Conservation (phyloP, 2,329 filamentous ascomycete genomes). For the Fulvia fulva region DNA sequence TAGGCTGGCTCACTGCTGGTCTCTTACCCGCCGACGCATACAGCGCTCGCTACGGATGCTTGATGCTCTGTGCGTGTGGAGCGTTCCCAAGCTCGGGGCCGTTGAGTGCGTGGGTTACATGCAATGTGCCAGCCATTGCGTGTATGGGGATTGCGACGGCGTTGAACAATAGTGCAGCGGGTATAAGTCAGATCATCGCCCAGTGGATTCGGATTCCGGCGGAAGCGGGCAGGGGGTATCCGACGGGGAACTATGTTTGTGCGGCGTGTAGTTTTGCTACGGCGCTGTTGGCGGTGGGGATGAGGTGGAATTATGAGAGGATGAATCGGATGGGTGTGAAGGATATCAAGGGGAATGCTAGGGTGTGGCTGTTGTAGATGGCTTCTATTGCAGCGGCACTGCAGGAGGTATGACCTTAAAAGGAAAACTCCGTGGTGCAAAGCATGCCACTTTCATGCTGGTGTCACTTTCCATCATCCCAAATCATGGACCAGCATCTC, state of each 20-base stretch:
- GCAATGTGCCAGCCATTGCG: conserved; percentile 36
- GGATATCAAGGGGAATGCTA: conserved; percentile 25
- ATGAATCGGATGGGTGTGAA: conserved; percentile 24
- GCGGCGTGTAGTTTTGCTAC: conserved; percentile 37
- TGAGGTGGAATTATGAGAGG: conserved; percentile 30
- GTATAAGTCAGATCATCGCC: conserved; percentile 38
- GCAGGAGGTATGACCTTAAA: too few species aligned
- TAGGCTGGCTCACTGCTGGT: conserved; percentile 26
- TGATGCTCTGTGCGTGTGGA: conserved; percentile 37
- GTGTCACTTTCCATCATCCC: too few species aligned
- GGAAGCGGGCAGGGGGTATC: conserved; percentile 33
- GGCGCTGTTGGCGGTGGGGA: conserved; percentile 22
- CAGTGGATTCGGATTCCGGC: conserved; percentile 40
- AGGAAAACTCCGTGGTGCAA: not conserved
- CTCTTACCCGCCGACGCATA: conserved; percentile 26
- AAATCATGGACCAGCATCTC: too few species aligned
- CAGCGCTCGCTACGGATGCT: conserved; percentile 34
- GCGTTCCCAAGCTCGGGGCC: conserved; percentile 37
- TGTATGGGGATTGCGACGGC: conserved; percentile 39
- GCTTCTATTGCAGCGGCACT: too few species aligned
- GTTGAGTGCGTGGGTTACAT: conserved; percentile 39
- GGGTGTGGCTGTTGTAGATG: conserved; percentile 23
- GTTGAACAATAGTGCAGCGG: conserved; percentile 37
- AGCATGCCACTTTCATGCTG: too few species aligned
- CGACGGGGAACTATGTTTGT: conserved; percentile 41